Base-by-base conservation (phyloP, 192 early-diverging fungal genomes). In the Geosiphon pyriformis region DNA sequence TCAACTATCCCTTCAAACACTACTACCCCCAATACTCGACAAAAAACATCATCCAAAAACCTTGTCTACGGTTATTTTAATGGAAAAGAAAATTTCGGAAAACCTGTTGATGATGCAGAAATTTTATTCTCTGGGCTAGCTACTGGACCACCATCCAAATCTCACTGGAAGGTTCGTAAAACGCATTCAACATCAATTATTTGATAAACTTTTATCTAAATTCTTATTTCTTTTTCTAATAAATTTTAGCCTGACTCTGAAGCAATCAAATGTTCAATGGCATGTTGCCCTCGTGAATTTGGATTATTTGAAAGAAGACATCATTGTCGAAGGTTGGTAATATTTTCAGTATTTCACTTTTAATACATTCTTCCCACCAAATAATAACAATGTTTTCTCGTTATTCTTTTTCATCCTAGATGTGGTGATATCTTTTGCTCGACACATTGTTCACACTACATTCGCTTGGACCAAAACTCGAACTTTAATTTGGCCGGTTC, bases 341-440 rank as follows among this genome's bases (percentile, higher is more conserved):
- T 20, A n/a, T 17, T 61, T 20, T 27, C 22, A 32, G 18, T 51
- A 22, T 18, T 3, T 31, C 33, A 4, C 33, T 30, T 3, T 31
- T 59, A 25, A 17, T 26, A 32, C 15, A 59, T 35, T 37, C 23
- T 59, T n/a, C n/a, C n/a, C n/a, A n/a, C n/a, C n/a, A n/a, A n/a
- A n/a, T n/a, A n/a, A n/a, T n/a, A n/a, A n/a, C n/a, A n/a, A n/a
- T n/a, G n/a, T n/a, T n/a, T n/a, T n/a, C n/a, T n/a, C n/a, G n/a
- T n/a, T n/a, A n/a, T n/a, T n/a, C n/a, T n/a, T n/a, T n/a, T n/a
- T n/a, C n/a, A n/a, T 48, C 25, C 27, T 61, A 58, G 64, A 55
- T 78, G 76, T 64, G 76, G 76, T 10, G 55, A 72, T 49, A 74
- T 78, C 42, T 78, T 78, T 58, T 78, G 76, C 47, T 29, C 67